phyloP scores from a whole-genome alignment of 257 asterid species.

The Penstemon barbatus region DNA sequence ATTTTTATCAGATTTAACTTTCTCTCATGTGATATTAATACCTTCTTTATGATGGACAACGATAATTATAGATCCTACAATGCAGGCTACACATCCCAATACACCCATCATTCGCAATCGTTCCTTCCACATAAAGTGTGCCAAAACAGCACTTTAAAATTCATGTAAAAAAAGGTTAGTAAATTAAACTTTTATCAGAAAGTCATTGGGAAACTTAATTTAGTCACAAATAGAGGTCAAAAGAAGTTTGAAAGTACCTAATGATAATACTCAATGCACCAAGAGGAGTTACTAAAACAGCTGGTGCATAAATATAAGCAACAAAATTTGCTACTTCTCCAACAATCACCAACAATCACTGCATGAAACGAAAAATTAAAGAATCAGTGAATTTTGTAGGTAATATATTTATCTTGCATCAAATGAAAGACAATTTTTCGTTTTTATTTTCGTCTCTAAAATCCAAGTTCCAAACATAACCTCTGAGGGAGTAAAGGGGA shows the following conservation, averaged over 20 bases:
- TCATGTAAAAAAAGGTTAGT: slow-evolving; percentile 37
- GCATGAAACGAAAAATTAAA: slow-evolving; percentile 24
- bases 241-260: slow-evolving; percentile 46
- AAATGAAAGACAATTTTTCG: no score
- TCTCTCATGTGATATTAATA: no score
- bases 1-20: no score
- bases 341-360: slow-evolving; percentile 54
- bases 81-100: slow-evolving; percentile 60
- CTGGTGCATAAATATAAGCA: slow-evolving; percentile 91
- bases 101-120: slow-evolving; percentile 54
- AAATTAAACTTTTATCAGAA: slow-evolving; percentile 21
- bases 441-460: no score
- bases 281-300: slow-evolving; percentile 91
- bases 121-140: slow-evolving; percentile 65
- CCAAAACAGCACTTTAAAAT: slow-evolving; percentile 53
- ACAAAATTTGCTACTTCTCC: slow-evolving; percentile 83
- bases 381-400: background rate
- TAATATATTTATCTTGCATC: no score
- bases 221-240: slow-evolving; percentile 20
- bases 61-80: slow-evolving; percentile 65
- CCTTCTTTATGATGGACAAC: slow-evolving; percentile 39
- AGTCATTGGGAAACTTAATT: slow-evolving; percentile 2
- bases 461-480: background rate
- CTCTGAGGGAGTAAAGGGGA: background rate
- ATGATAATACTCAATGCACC: slow-evolving; percentile 90